Evolutionary conservation across 164 flowering plant genomes (phyloP), one percentile per base, ranked within the genome.

Genomic region (Kingdonia uniflora): DNA sequence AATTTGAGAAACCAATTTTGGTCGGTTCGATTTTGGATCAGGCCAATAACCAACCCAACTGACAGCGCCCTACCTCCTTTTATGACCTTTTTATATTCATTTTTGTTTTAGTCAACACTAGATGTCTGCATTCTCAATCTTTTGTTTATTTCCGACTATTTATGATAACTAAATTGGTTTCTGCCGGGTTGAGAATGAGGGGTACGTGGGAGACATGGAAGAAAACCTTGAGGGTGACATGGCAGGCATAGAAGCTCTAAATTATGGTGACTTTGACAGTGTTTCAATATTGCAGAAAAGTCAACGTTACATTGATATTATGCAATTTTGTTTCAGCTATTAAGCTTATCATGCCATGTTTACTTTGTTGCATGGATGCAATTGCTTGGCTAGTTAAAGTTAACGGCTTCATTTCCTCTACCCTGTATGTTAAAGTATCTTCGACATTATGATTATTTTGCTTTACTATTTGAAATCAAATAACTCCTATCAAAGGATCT

Each of bases 271-370:
- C 62, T 69, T 87, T 61, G 98, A 92, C 52, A 84, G 77, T 70
- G 95, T 92, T 43, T 84, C 98, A 13, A 92, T 87, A 63, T 62
- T 92, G 67, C 95, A 82, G 66, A 85, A 82, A 55, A 61, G 94
- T 14, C 95, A 80, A 38, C 90, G 96, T 43, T 92, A 75, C 56
- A 67, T 52, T 66, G 94, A 84, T 60, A 81, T 88, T 19, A 79
- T 85, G 86, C 82, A 83, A 92, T 96, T 87, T 51, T 37, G 54
- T 35, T 17, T 48, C 21, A 13, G 13, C 16, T 35, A 19, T 54
- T 22, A 11, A 22, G 14, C 23, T 11, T 41, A 19, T 20, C 5
- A n/a, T 7, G 17, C 5, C 41, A 14, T 41, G 22, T 42, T 19
- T n/a, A n/a, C 16, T 13, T 42, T n/a, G 14, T 41, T n/a, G 44